A percentile compares a stretch with the other conserved stretches of the same genome.
phyloP scores from a whole-genome alignment of 495 filamentous ascomycete genomes.

The Cladorrhinum samala region DNA sequence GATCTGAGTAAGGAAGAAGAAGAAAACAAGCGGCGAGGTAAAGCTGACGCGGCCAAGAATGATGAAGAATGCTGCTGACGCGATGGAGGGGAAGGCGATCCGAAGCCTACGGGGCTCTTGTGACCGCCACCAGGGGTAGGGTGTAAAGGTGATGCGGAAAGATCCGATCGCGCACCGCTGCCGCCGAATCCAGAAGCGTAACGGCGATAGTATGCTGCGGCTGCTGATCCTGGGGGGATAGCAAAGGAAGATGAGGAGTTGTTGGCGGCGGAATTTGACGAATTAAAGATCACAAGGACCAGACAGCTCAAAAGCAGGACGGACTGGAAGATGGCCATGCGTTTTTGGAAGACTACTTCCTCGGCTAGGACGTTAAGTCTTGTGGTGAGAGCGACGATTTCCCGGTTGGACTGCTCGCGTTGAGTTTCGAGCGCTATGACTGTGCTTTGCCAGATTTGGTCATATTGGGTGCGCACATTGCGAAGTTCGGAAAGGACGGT shows the following conservation, averaged over 20 bases:
- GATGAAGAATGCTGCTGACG: conserved; percentile 3
- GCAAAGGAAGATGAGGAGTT: conserved; percentile 8
- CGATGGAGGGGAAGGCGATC: conserved; percentile 1
- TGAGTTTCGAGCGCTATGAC: conserved; percentile 87
- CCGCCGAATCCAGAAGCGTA: conserved; percentile 1
- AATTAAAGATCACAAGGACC: conserved; percentile 73
- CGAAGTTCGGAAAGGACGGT: conserved; percentile 83
- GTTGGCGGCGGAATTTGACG: conserved; percentile 28
- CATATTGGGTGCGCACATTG: conserved; percentile 77
- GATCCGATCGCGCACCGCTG: neutral
- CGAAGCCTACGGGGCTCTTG: neutral
- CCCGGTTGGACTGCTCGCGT: conserved; percentile 68
- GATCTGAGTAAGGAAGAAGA: neutral
- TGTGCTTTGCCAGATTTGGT: conserved; percentile 93
- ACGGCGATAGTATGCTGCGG: conserved; percentile 5
- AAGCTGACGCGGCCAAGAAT: conserved; percentile 6
- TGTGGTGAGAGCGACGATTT: conserved; percentile 73
- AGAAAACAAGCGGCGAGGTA: neutral
- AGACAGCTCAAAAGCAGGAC: conserved; percentile 83
- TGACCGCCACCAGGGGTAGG: neutral
- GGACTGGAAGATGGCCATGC: conserved; percentile 84
- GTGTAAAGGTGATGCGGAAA: neutral
- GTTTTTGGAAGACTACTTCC: conserved; percentile 91
- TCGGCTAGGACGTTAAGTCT: conserved; percentile 83
- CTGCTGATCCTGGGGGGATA: neutral